Conservation (phyloP, 2,329 filamentous ascomycete species). For the Penicillium sp. region DNA sequence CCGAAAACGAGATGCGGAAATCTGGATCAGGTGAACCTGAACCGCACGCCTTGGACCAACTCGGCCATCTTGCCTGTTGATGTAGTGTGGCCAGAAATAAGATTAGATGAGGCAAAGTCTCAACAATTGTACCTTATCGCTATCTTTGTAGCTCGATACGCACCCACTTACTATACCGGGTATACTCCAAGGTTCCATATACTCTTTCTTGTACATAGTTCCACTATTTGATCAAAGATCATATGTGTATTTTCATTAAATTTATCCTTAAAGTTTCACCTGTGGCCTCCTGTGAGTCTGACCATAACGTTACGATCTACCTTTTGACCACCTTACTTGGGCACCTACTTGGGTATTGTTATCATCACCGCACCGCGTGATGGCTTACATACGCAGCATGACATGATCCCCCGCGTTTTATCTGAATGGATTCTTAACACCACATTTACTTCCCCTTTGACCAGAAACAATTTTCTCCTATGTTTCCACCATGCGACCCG, state of each 20-base stretch:
- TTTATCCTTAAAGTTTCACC: neutral
- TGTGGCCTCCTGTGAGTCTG: neutral
- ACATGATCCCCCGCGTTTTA: slow-evolving; percentile 7
- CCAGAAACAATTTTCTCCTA: neutral
- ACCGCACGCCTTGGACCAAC: slow-evolving; percentile 38
- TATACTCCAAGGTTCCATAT: neutral
- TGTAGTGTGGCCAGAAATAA: neutral
- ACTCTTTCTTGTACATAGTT: neutral
- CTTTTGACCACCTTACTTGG: neutral
- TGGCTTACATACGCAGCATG: slow-evolving; percentile 22
- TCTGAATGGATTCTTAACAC: neutral
- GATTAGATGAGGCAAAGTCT: neutral
- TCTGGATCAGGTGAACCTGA: slow-evolving; percentile 31
- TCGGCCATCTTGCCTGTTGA: slow-evolving; percentile 36
- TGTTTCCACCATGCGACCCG: slow-evolving; percentile 38
- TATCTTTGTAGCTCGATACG: neutral
- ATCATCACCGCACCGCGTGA: slow-evolving; percentile 9
- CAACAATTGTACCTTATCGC: neutral
- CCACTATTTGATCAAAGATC: neutral
- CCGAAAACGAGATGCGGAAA: slow-evolving; percentile 22
- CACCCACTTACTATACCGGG: neutral
- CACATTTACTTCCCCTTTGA: neutral
- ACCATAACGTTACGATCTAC: neutral
- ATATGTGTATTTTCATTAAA: neutral
- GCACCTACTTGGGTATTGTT: neutral